phyloP scores from a whole-genome alignment of 106 monocot genomes.

The Platanthera guangdongensis region DNA sequence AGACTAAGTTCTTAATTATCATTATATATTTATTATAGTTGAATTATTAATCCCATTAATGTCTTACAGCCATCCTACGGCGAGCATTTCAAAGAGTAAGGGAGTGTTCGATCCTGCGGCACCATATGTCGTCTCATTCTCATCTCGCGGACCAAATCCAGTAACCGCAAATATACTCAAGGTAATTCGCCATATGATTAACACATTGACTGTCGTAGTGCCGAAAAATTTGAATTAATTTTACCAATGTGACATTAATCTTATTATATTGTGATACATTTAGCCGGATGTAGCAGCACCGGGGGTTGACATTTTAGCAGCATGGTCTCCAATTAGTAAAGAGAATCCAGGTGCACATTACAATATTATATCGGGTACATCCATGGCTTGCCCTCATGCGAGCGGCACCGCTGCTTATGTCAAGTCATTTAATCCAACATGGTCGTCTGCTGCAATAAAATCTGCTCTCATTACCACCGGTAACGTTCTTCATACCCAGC shows the following conservation, averaged over 20 bases:
- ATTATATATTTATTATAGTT: no score
- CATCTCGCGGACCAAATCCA: slow-evolving; percentile 20
- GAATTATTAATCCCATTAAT: no score
- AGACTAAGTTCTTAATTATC: no score
- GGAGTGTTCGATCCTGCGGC: slow-evolving; percentile 13
- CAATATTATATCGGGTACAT: slow-evolving; percentile 21
- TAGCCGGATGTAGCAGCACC: background rate
- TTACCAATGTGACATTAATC: background rate
- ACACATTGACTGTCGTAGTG: background rate
- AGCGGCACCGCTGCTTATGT: slow-evolving; percentile 18
- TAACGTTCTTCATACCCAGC: background rate
- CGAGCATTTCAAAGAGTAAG: slow-evolving; percentile 18
- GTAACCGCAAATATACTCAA: slow-evolving; percentile 14
- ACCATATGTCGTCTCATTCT: slow-evolving; percentile 17
- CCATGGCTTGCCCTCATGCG: slow-evolving; percentile 25
- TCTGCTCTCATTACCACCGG: slow-evolving; percentile 27
- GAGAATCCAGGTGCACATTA: background rate
- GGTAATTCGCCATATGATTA: background rate
- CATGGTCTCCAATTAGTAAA: background rate
- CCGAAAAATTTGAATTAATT: background rate
- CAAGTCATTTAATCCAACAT: slow-evolving; percentile 16
- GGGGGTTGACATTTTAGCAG: background rate
- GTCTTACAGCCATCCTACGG: slow-evolving; percentile 8
- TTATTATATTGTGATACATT: background rate
- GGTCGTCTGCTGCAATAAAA: background rate